These are phyloP conservation scores for Dictyostelium purpureum DNA, from an alignment of 78 protist genomes.

Conservation along the genomic window DNA sequence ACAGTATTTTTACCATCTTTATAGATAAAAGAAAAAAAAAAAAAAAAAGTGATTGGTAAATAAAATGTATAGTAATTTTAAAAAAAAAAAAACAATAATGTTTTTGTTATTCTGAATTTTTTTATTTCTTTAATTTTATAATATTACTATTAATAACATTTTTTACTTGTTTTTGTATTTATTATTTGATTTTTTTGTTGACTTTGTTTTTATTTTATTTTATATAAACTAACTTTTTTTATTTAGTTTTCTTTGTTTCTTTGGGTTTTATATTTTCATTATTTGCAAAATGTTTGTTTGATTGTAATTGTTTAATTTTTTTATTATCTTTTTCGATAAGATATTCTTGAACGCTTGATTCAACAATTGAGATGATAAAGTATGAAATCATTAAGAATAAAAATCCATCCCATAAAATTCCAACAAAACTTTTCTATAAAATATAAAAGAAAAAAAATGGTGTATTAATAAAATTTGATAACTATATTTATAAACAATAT, in stretches of 20 bases:
- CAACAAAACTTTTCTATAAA: conserved; percentile 56
- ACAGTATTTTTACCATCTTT: conserved; percentile 41
- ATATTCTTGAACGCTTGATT: conserved; percentile 80
- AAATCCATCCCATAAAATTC: conserved; percentile 74
- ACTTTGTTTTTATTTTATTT: too few species aligned
- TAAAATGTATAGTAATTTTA: not conserved
- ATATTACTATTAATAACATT: too few species aligned
- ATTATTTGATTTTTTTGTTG: not conserved
- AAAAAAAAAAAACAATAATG: not conserved
- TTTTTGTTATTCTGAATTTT: not conserved
- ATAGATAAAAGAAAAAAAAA: not conserved
- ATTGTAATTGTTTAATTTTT: conserved; percentile 62
- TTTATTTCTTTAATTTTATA: not conserved
- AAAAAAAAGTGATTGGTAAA: not conserved
- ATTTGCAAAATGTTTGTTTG: not conserved
- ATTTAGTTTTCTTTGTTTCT: conserved; percentile 4
- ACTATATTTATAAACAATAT: too few species aligned
- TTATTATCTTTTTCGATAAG: conserved; percentile 62
- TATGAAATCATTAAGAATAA: conserved; percentile 78
- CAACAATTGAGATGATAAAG: conserved; percentile 77
- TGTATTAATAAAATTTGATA: not conserved
- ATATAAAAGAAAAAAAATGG: too few species aligned
- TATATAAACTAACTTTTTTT: too few species aligned
- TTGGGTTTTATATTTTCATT: not conserved
- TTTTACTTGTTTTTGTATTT: too few species aligned